Evolutionary conservation across 1,139 yeast species (phyloP).

Genomic region (Entelexis sorbosivorans): DNA sequence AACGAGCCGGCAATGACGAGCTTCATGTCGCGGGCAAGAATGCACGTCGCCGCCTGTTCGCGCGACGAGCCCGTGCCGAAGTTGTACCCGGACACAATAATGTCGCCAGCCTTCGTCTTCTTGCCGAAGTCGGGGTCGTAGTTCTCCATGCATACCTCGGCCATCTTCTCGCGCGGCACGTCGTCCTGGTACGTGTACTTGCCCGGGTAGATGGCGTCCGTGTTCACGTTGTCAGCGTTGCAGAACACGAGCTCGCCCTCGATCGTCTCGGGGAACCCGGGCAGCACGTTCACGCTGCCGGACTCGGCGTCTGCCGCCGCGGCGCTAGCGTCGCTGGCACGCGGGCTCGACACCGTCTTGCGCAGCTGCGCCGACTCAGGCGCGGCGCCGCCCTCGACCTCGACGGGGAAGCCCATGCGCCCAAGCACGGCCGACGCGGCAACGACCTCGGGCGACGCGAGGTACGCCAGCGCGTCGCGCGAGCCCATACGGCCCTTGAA

Average conservation of each 20-base stretch:
- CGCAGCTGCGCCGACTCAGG: conserved; percentile 36
- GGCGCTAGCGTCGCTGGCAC: not conserved
- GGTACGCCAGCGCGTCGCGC: conserved; percentile 85
- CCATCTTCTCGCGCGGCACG: conserved; percentile 88
- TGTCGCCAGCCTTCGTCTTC: conserved; percentile 80
- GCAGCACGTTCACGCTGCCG: conserved; percentile 55
- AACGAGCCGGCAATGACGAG: conserved; percentile 94
- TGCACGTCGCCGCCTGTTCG: conserved; percentile 97
- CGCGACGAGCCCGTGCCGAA: conserved; percentile 99
- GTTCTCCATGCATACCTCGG: conserved; percentile 98
- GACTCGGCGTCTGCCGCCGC: conserved; percentile 32
- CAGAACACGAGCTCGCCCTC: conserved; percentile 88
- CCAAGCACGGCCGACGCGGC: conserved; percentile 96
- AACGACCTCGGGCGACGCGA: conserved; percentile 95
- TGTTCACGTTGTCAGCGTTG: conserved; percentile 94
- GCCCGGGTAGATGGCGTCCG: conserved; percentile 98
- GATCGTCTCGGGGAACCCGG: conserved; percentile 81
- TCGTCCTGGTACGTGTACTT: conserved; percentile 98
- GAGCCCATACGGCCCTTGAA: conserved; percentile 99
- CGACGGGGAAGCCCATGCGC: conserved; percentile 85
- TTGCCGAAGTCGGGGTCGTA: conserved; percentile 77
- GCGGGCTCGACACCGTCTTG: conserved; percentile 3
- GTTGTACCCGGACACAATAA: conserved; percentile 82
- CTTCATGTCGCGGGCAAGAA: conserved; percentile 84
- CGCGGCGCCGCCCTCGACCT: conserved; percentile 50